Evolutionary conservation across 768 basidiomycete genomes (phyloP).

Genomic region (Russula sp.): DNA sequence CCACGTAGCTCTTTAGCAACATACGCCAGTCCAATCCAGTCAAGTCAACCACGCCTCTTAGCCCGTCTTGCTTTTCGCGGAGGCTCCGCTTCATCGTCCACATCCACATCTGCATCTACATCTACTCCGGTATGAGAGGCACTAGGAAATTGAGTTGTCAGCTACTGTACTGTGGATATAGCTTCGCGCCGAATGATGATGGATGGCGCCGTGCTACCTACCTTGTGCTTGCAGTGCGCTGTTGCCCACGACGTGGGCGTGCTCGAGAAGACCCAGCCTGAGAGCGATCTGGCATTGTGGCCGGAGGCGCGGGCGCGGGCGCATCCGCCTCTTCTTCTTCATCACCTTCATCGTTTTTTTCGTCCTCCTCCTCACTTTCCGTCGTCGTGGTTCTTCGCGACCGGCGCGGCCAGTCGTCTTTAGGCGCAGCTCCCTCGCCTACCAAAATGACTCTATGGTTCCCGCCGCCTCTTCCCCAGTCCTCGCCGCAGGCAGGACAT

Average conservation of each 20-base stretch:
- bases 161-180: neutral
- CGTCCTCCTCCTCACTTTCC: slow-evolving; percentile 55
- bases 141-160: slow-evolving; percentile 31
- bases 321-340: neutral
- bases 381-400: slow-evolving; percentile 18
- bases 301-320: neutral
- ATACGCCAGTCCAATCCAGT: neutral
- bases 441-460: slow-evolving; percentile 50
- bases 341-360: slow-evolving; percentile 35
- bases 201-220: too few species aligned
- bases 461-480: slow-evolving; percentile 56
- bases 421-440: slow-evolving; percentile 50
- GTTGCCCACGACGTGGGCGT: slow-evolving; percentile 9
- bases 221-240: slow-evolving; percentile 14
- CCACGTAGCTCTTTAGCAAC: neutral
- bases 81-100: slow-evolving; percentile 41
- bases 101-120: slow-evolving; percentile 46
- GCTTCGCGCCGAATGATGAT: neutral
- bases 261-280: slow-evolving; percentile 10
- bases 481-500: slow-evolving; percentile 56
- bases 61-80: slow-evolving; percentile 34
- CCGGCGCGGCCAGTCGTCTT: slow-evolving; percentile 28
- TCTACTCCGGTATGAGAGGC: slow-evolving; percentile 41
- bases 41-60: slow-evolving; percentile 21
- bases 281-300: neutral